Base-by-base conservation (phyloP, 2,329 filamentous ascomycete species). In the Gnomoniopsis sp. region DNA sequence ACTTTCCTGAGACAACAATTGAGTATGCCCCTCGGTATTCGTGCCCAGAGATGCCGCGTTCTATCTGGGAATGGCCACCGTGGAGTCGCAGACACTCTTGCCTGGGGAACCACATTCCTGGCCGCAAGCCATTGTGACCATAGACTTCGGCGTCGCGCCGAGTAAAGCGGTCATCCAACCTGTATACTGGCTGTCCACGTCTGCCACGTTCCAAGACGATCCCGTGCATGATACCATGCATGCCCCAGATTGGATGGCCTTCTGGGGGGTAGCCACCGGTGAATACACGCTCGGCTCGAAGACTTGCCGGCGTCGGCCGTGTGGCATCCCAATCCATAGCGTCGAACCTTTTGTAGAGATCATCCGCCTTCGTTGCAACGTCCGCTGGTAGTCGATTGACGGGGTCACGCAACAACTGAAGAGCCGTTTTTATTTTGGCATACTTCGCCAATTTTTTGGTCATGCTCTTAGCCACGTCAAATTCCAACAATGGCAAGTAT, bases 71-170 rank as follows among this genome's bases (percentile, higher is more conserved):
- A 63, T 86, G 83, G 0, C 79, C 82, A 2, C 83, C 82, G 56
- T 81, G 77, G 14, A 81, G 77, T 0, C 83, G 66, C 0, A 79
- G 75, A 12, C 74, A 76, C 0, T 80, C 69, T 58, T 82, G 81
- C 0, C 73, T 72, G 0, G 83, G 81, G 75, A 77, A 85, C 83
- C 83, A 86, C 36, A 79, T 64, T 8, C 75, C 74, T 3, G 71
- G 65, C 0, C 3, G 21, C 3, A 75, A 65, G 2, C 68, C 68
- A 62, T 77, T 77, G 62, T 74, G 62, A 10, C 70, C 65, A 51
- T 66, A 63, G 0, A 65, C 60, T 8, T 62, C 57, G 19, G 62
- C 60, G 2, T 55, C n/a, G 0, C 56, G 60, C 48, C 65, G 58
- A 12, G 3, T 8, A 55, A 17, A 47, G 57, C 53, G 15, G 0